phyloP scores from a whole-genome alignment of 495 filamentous ascomycete species.

The Penicillium bovifimosum region DNA sequence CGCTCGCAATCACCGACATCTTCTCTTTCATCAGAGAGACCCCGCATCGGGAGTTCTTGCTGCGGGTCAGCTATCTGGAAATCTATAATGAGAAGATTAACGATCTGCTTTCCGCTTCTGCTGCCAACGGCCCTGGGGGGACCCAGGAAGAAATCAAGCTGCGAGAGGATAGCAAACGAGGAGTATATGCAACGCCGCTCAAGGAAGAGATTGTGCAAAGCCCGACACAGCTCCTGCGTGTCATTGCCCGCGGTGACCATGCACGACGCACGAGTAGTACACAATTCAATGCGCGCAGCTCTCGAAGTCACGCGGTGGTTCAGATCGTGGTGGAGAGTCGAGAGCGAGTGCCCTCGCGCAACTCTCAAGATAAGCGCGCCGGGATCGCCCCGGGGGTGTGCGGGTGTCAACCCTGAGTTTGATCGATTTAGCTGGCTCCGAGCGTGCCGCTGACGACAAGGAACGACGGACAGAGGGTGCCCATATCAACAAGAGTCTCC shows the following conservation, averaged over 20 bases:
- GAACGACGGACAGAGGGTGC: constrained; percentile 91
- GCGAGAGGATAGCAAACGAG: constrained; percentile 89
- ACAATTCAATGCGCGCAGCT: constrained; percentile 93
- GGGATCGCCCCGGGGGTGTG: constrained; percentile 84
- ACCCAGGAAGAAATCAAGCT: constrained; percentile 87
- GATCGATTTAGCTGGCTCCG: constrained; percentile 94
- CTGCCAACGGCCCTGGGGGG: constrained; percentile 41
- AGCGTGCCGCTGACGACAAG: constrained; percentile 91
- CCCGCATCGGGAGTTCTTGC: constrained; percentile 85
- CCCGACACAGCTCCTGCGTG: constrained; percentile 87
- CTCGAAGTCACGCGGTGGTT: constrained; percentile 94
- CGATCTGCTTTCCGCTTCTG: constrained; percentile 76
- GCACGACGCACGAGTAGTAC: constrained; percentile 86
- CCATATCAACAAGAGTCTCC: constrained; percentile 95
- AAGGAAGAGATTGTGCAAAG: constrained; percentile 99
- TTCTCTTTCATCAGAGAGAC: constrained; percentile 99
- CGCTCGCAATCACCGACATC: constrained; percentile 94
- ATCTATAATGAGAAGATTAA: constrained; percentile 99
- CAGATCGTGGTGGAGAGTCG: constrained; percentile 98
- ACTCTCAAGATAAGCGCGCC: constrained; percentile 64
- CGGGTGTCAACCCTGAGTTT: constrained; percentile 90
- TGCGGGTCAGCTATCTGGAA: constrained; percentile 95
- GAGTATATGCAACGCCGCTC: constrained; percentile 91
- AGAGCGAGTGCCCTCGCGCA: constrained; percentile 62
- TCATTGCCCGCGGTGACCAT: constrained; percentile 91